phyloP scores from a whole-genome alignment of 164 flowering plant species.

The Cinnamomum micranthum region DNA sequence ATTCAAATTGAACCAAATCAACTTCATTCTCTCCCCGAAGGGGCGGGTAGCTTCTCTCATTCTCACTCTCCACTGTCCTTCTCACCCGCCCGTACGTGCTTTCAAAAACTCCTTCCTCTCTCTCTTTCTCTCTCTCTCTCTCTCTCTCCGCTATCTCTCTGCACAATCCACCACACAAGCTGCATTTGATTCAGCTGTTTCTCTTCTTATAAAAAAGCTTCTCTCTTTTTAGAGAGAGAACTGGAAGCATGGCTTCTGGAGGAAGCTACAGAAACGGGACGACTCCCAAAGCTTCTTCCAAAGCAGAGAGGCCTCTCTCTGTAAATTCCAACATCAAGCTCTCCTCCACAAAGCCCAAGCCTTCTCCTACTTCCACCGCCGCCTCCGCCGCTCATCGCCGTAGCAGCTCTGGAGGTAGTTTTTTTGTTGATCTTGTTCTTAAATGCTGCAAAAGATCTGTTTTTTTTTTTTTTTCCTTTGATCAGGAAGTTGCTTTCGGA shows the following conservation, averaged over 20 bases:
- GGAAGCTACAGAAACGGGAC: conserved; percentile 4
- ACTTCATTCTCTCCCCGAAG: too few relatives aligned
- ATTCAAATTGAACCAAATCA: too few relatives aligned
- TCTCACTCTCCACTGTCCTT: neutral
- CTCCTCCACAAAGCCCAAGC: conserved; percentile 5
- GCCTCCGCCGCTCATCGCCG: neutral
- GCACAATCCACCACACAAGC: neutral
- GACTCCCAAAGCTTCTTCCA: neutral
- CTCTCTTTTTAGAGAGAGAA: too few relatives aligned
- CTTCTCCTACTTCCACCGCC: neutral
- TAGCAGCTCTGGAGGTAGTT: conserved; percentile 9
- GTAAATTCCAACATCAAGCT: neutral
- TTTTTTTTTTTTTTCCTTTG: neutral
- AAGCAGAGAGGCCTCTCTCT: conserved; percentile 3
- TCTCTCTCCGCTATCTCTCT: neutral
- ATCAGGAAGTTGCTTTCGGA: neutral
- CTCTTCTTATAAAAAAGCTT: too few relatives aligned
- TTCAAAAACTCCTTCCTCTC: neutral
- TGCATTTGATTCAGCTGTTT: too few relatives aligned
- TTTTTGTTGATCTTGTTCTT: neutral
- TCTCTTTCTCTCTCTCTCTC: neutral
- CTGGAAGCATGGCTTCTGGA: neutral
- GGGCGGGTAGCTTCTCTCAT: too few relatives aligned
- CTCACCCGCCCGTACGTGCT: neutral
- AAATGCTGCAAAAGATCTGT: neutral